Evolutionary conservation across 176 grass and related monocot species (phyloP), one percentile per base, ranked within the genome.

Genomic region (Poa annua): DNA sequence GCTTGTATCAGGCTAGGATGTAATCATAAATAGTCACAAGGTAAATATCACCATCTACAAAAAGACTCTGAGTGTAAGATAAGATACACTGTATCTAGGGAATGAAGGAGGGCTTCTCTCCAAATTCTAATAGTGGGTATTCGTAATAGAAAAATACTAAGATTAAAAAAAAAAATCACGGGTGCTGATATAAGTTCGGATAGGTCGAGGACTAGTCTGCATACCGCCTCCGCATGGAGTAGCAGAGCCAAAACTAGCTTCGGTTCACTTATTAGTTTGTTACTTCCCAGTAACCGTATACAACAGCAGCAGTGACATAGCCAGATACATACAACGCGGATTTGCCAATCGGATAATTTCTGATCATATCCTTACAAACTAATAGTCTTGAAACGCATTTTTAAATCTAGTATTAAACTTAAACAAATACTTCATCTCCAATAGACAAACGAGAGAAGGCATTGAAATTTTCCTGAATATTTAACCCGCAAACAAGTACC

Each of bases 41-140:
- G 44, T 15, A 61, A 45, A 21, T 51, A 74, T 26, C 25, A 51
- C 25, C 22, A 68, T 80, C 45, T 68, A 80, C 38, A 26, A 67
- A 38, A 51, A 19, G 25, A 29, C 29, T 29, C 56, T 24, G 9
- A 24, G 56, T 38, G 29, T 56, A 33, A 1, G 5, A 3, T 11
- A 65, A 7, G 15, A 50, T 79, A 62, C 56, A 49, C 2, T 72
- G 3, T 45, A 72, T 72, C 69, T 72, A 48, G 13, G 69, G 22
- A 72, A 72, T 72, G 22, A 20, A 48, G 70, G 25, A 33, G 60
- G 25, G 25, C 60, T 63, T 26, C 60, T 32, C 59, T 66, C 45
- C 11, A 48, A 48, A 14, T 3, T 0, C 45, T 48, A 48, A 14
- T 48, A 48, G 12, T 48, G 12, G 45, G 3, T 48, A 48, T 11